phyloP scores from a whole-genome alignment of 148 eudicot genomes.

The Hydrangea macrophylla region DNA sequence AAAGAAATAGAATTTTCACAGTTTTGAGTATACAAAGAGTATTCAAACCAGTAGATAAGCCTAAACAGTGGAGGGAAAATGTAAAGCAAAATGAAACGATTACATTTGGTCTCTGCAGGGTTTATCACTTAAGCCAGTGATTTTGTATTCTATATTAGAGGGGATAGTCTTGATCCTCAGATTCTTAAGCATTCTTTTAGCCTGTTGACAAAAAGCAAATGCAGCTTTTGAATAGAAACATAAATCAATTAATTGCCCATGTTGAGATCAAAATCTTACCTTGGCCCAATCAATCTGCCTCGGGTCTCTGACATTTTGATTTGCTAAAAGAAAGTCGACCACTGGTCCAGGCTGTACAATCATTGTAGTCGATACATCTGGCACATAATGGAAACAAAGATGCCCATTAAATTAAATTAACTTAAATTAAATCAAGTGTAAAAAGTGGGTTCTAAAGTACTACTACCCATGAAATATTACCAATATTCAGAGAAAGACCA shows the following conservation, averaged over 20 bases:
- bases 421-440: neutral
- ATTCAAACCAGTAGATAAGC: neutral
- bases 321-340: slow-evolving; percentile 34
- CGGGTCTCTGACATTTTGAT: slow-evolving; percentile 44
- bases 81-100: neutral
- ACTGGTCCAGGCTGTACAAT: slow-evolving; percentile 42
- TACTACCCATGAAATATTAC: slow-evolving; percentile 16
- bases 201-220: slow-evolving; percentile 28
- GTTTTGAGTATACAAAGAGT: neutral
- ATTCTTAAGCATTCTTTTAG: slow-evolving; percentile 52
- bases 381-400: neutral
- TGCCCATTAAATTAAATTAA: no score
- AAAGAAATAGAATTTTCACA: neutral
- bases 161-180: slow-evolving; percentile 41
- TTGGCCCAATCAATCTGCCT: slow-evolving; percentile 41
- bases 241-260: neutral
- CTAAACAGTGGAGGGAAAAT: neutral
- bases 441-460: neutral
- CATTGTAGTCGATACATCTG: slow-evolving; percentile 45
- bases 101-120: slow-evolving; percentile 41
- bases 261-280: slow-evolving; percentile 18
- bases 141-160: slow-evolving; percentile 52
- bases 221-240: neutral
- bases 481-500: slow-evolving; percentile 56
- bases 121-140: slow-evolving; percentile 51